Evolutionary conservation across 805 yeast genomes (phyloP).

Genomic region (Cyberlindnera euphorbiiphila): DNA sequence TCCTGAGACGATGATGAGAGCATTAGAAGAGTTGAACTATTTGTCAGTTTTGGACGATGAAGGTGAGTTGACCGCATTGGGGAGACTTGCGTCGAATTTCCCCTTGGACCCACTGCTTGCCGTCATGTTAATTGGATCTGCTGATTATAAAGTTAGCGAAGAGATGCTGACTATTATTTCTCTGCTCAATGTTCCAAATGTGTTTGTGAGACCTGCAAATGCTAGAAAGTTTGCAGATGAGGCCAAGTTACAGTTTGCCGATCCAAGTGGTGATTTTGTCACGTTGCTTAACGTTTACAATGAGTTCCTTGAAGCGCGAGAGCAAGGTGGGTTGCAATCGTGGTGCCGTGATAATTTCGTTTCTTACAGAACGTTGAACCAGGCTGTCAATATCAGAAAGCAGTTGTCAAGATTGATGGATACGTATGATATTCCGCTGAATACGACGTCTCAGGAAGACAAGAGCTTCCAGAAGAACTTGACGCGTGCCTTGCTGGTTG

Average conservation of each 20-base stretch:
- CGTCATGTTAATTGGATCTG: conserved; percentile 84
- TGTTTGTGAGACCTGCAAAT: conserved; percentile 88
- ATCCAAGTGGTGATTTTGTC: conserved; percentile 92
- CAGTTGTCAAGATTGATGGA: conserved; percentile 85
- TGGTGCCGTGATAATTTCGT: conserved; percentile 94
- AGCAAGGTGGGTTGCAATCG: conserved; percentile 59
- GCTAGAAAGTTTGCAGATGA: conserved; percentile 91
- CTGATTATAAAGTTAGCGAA: conserved; percentile 81
- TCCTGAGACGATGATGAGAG: conserved; percentile 99
- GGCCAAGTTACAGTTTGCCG: conserved; percentile 81
- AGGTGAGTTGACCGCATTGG: conserved; percentile 85
- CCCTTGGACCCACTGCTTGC: conserved; percentile 96
- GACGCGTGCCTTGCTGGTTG: conserved; percentile 82
- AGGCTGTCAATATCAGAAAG: conserved; percentile 82
- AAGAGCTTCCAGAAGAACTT: conserved; percentile 72
- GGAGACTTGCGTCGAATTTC: conserved; percentile 86
- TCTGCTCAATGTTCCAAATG: conserved; percentile 86
- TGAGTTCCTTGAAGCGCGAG: conserved; percentile 75
- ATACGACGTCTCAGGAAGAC: conserved; percentile 63
- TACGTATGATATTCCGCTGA: conserved; percentile 67
- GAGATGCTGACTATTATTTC: conserved; percentile 89
- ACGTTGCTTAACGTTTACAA: conserved; percentile 85
- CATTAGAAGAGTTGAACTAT: conserved; percentile 90
- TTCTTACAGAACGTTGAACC: conserved; percentile 74
- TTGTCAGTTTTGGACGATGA: conserved; percentile 87